These are phyloP conservation scores for Candida broadrunensis DNA, from an alignment of 805 yeast species.

Conservation along the genomic window DNA sequence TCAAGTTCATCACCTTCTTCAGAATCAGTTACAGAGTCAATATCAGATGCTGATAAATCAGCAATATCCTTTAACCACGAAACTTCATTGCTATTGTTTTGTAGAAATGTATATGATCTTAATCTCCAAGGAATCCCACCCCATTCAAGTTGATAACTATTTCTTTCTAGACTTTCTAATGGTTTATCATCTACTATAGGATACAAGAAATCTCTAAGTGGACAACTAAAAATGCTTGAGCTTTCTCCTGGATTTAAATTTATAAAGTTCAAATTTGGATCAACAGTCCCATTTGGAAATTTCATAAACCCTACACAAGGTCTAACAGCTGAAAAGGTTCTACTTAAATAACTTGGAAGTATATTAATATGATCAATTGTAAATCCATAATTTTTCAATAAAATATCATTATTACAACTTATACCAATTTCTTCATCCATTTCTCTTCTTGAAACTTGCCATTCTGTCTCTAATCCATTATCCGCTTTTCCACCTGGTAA, in stretches of 20 bases:
- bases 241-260: constrained; percentile 74
- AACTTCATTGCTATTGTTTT: constrained; percentile 51
- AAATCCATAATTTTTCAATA: constrained; percentile 49
- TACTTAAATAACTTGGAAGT: constrained; percentile 77
- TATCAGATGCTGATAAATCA: constrained; percentile 55
- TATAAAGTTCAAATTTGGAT: constrained; percentile 14
- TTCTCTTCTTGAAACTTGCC: constrained; percentile 78
- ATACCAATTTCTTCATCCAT: constrained; percentile 86
- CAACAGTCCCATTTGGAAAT: constrained; percentile 17
- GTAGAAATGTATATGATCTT: constrained; percentile 60
- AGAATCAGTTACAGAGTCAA: constrained; percentile 30
- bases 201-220: constrained; percentile 55
- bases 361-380: constrained; percentile 56
- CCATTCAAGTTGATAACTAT: constrained; percentile 50
- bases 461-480: constrained; percentile 57
- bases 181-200: constrained; percentile 19
- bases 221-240: constrained; percentile 66
- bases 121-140: constrained; percentile 70
- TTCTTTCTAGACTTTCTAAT: constrained; percentile 30
- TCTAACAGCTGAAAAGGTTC: constrained; percentile 78
- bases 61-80: constrained; percentile 58
- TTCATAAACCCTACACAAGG: constrained; percentile 74
- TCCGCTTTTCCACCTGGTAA: constrained; percentile 95
- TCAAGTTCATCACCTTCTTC: constrained; percentile 16
- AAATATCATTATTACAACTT: constrained; percentile 42